phyloP scores from a whole-genome alignment of 2,329 filamentous ascomycete genomes.

The Aspergillus terreus region DNA sequence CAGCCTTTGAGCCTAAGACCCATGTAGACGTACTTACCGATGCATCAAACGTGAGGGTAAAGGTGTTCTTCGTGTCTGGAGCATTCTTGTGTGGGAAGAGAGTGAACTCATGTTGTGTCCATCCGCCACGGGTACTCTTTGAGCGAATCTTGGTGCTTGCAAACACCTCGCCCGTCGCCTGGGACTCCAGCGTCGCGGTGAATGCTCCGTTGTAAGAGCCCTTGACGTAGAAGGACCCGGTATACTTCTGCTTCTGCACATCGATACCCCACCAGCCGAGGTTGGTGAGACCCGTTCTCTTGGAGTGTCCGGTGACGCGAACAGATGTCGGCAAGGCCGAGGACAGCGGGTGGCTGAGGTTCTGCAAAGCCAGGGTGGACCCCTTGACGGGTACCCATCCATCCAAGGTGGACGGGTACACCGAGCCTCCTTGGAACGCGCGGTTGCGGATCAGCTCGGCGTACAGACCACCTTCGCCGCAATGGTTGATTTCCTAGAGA shows the following conservation, averaged over 20 bases:
- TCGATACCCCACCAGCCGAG: slow-evolving; percentile 52
- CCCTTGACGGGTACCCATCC: slow-evolving; percentile 28
- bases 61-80: slow-evolving; percentile 47
- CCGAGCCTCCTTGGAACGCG: slow-evolving; percentile 31
- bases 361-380: slow-evolving; percentile 33
- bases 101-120: slow-evolving; percentile 40
- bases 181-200: slow-evolving; percentile 37
- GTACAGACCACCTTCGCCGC: slow-evolving; percentile 33
- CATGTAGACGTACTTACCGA: slow-evolving; percentile 17
- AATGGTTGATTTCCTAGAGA: slow-evolving; percentile 28
- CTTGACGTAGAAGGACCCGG: slow-evolving; percentile 49
- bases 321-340: slow-evolving; percentile 43
- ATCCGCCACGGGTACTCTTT: slow-evolving; percentile 34
- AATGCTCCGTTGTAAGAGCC: slow-evolving; percentile 33
- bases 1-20: neutral
- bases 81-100: slow-evolving; percentile 17
- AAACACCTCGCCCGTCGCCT: slow-evolving; percentile 36
- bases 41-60: slow-evolving; percentile 49
- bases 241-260: slow-evolving; percentile 47
- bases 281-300: slow-evolving; percentile 47
- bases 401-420: slow-evolving; percentile 27
- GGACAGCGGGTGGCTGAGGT: slow-evolving; percentile 40
- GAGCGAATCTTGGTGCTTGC: slow-evolving; percentile 29
- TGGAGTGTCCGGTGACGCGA: slow-evolving; percentile 38
- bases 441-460: slow-evolving; percentile 33